A percentile compares a stretch with the other conserved stretches of the same genome.
Evolutionary conservation across 2,329 filamentous ascomycete genomes (phyloP).

Genomic region (Epichloe aotearoae): DNA sequence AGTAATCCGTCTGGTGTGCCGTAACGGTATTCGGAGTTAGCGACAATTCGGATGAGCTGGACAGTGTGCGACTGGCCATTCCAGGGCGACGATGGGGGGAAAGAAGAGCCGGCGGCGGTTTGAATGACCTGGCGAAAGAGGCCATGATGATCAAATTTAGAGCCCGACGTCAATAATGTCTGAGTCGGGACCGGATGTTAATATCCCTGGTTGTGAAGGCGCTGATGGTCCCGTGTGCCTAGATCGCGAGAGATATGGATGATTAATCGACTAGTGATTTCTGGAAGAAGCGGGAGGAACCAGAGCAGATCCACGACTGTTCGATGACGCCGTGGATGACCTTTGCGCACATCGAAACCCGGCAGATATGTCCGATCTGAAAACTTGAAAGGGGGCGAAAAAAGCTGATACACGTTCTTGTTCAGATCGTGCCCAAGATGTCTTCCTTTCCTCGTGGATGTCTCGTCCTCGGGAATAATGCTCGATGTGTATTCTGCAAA

Average conservation of each 20-base stretch:
- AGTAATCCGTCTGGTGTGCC: conserved; percentile 14
- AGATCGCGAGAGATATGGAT: background rate
- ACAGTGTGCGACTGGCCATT: conserved; percentile 30
- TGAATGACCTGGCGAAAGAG: conserved; percentile 35
- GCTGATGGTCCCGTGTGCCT: background rate
- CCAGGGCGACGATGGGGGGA: conserved; percentile 29
- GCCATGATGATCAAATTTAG: conserved; percentile 25
- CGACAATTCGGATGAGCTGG: conserved; percentile 34
- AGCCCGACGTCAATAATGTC: background rate
- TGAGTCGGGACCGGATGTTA: background rate
- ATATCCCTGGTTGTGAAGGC: background rate
- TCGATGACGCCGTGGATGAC: conserved; percentile 1
- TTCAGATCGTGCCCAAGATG: background rate
- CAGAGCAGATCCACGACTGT: background rate
- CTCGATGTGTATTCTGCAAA: too few species aligned
- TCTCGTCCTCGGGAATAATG: too few species aligned
- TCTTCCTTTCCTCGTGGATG: too few species aligned
- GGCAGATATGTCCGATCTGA: background rate
- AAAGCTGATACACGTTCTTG: background rate
- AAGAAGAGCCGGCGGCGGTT: conserved; percentile 30
- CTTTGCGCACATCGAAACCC: background rate
- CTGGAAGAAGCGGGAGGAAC: background rate
- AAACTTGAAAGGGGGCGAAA: background rate
- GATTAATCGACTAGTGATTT: background rate
- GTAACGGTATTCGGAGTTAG: conserved; percentile 14